A percentile compares a stretch with the other conserved stretches of the same genome.
phyloP scores from a whole-genome alignment of 1,284 basidiomycete genomes.

The Leccinum angustisporum region DNA sequence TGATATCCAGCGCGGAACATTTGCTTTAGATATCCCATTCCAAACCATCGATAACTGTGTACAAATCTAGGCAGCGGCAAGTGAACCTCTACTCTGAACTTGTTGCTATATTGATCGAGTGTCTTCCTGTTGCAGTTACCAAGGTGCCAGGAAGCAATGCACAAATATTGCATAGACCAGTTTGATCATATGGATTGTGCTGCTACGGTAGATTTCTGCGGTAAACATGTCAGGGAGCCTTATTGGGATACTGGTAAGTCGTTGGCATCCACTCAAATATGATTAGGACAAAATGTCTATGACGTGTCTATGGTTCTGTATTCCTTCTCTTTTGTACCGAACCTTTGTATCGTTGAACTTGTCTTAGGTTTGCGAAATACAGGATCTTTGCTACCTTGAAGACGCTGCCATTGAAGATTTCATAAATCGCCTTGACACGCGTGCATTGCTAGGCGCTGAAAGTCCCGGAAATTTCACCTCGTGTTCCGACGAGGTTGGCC shows the following conservation, averaged over 20 bases:
- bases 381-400: constrained; percentile 58
- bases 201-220: constrained; percentile 65
- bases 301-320: constrained; percentile 64
- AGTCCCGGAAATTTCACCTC: constrained; percentile 52
- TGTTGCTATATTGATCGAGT: background rate
- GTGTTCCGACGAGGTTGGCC: constrained; percentile 55
- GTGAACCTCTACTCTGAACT: constrained; percentile 19
- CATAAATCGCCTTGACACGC: constrained; percentile 58
- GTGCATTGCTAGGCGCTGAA: constrained; percentile 60
- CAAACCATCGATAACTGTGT: constrained; percentile 59
- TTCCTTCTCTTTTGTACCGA: constrained; percentile 3
- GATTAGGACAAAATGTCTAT: constrained; percentile 60
- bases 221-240: constrained; percentile 49
- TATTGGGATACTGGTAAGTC: constrained; percentile 52
- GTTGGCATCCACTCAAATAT: background rate
- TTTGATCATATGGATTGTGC: constrained; percentile 63
- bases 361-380: constrained; percentile 48
- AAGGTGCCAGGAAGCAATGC: constrained; percentile 51
- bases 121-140: constrained; percentile 42
- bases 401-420: constrained; percentile 48
- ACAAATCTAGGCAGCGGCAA: constrained; percentile 57
- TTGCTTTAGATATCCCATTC: constrained; percentile 54
- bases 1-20: constrained; percentile 61
- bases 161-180: constrained; percentile 48
- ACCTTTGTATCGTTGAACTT: background rate